Evolutionary conservation across 495 filamentous ascomycete genomes (phyloP), one percentile per base, ranked within the genome.

Genomic region (Filosporella fistucella): DNA sequence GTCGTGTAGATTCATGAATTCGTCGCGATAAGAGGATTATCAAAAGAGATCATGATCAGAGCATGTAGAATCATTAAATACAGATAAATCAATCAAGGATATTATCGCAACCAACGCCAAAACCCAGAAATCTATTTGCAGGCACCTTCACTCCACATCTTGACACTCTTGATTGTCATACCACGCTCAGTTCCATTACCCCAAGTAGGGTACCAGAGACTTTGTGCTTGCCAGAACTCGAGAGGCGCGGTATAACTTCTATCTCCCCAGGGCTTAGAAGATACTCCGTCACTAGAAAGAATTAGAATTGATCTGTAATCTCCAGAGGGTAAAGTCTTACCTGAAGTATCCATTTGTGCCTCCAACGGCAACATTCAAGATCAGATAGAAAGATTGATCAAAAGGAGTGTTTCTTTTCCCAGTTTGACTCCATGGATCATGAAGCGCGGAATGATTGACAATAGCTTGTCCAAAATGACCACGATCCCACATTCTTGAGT

Each of bases 311-410:
- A n/a, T 29, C 4, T 18, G 6, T 40, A 1, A 29, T 20, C 7
- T 28, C 21, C 3, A 20, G 23, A n/a, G 21, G 26, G 18, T 22
- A 30, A 29, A 13, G 16, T 55, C 59, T 48, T 45, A 62, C 54
- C 33, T 47, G 63, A 86, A 86, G 72, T 76, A 86, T 11, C 81
- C 82, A 54, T 83, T 85, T 4, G 75, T 82, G 28, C 68, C 68
- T 4, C 82, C 82, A 35, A 86, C 82, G 17, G 74, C 82, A n/a
- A 86, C 71, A 48, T 85, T 83, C 36, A 86, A 58, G 42, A 86
- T 79, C 24, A 86, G 67, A 49, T 81, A 85, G 60, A 86, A 86
- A 12, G 72, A 63, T 49, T 84, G 70, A 54, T 86, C 82, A 57
- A 86, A 86, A 0, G 82, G 82, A 1, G 81, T 78, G 42, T 72